phyloP scores from a whole-genome alignment of 805 yeast genomes.

The Starmerella apis region DNA sequence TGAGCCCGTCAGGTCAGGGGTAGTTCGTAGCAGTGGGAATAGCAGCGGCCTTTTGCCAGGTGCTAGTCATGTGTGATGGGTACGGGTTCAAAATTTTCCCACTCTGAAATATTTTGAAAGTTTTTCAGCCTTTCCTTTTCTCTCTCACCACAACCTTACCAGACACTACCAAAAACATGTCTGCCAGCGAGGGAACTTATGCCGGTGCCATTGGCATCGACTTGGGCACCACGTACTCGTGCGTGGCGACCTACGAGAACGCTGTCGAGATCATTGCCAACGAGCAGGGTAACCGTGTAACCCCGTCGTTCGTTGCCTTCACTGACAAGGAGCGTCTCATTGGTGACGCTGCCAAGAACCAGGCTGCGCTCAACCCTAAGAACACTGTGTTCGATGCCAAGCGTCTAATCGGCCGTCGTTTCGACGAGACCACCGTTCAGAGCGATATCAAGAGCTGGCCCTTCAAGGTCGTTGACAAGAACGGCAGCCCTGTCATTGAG shows the following conservation, averaged over 20 bases:
- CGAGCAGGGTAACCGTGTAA: slow-evolving; percentile 97
- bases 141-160: slow-evolving; percentile 16
- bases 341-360: slow-evolving; percentile 97
- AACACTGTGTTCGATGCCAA: slow-evolving; percentile 84
- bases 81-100: slow-evolving; percentile 15
- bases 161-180: slow-evolving; percentile 22
- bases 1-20: no score
- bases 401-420: slow-evolving; percentile 89
- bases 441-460: slow-evolving; percentile 92
- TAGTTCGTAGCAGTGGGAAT: no score
- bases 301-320: slow-evolving; percentile 93
- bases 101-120: slow-evolving; percentile 19
- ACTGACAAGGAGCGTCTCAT: slow-evolving; percentile 85
- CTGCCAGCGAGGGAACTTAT: slow-evolving; percentile 76
- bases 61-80: slow-evolving; percentile 9
- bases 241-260: slow-evolving; percentile 89
- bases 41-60: no score
- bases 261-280: slow-evolving; percentile 95
- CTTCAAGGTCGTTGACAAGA: slow-evolving; percentile 62
- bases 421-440: slow-evolving; percentile 72
- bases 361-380: slow-evolving; percentile 84
- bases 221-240: slow-evolving; percentile 91
- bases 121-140: slow-evolving; percentile 16
- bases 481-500: slow-evolving; percentile 69
- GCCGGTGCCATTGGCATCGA: slow-evolving; percentile 99